These are phyloP conservation scores for Aspergillus melleus DNA, from an alignment of 2,329 filamentous ascomycete genomes.

Conservation along the genomic window DNA sequence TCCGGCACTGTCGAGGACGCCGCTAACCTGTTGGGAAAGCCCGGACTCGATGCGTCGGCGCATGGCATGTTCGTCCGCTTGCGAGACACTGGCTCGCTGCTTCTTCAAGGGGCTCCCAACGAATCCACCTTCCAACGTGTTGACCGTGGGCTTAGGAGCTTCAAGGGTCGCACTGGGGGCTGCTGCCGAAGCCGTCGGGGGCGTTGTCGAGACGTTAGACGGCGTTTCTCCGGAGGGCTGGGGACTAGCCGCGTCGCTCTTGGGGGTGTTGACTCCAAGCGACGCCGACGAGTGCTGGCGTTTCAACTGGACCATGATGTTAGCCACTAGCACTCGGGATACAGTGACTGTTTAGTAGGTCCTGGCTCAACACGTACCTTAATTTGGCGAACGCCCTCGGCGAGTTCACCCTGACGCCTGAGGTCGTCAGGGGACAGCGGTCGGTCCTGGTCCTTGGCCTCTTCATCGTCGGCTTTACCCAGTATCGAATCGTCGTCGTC, in stretches of 20 bases:
- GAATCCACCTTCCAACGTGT: conserved; percentile 36
- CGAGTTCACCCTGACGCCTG: conserved; percentile 59
- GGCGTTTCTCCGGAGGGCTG: conserved; percentile 38
- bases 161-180: conserved; percentile 19
- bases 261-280: conserved; percentile 36
- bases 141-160: conserved; percentile 20
- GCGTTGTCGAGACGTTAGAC: conserved; percentile 35
- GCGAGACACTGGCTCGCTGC: conserved; percentile 47
- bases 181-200: conserved; percentile 29
- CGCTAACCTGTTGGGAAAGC: conserved; percentile 40
- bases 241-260: conserved; percentile 37
- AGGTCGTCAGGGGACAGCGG: conserved; percentile 63
- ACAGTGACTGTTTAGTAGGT: background rate
- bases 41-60: conserved; percentile 42
- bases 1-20: conserved; percentile 29
- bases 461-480: conserved; percentile 63
- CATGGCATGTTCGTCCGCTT: conserved; percentile 42
- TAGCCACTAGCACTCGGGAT: background rate
- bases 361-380: conserved; percentile 50
- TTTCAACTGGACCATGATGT: conserved; percentile 54
- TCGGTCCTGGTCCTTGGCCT: conserved; percentile 49
- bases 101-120: conserved; percentile 50
- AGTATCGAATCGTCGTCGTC: conserved; percentile 66
- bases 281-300: conserved; percentile 65
- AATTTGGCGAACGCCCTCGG: conserved; percentile 65